Evolutionary conservation across 208 protist species (phyloP).

Genomic region (Crithidia thermophila): DNA sequence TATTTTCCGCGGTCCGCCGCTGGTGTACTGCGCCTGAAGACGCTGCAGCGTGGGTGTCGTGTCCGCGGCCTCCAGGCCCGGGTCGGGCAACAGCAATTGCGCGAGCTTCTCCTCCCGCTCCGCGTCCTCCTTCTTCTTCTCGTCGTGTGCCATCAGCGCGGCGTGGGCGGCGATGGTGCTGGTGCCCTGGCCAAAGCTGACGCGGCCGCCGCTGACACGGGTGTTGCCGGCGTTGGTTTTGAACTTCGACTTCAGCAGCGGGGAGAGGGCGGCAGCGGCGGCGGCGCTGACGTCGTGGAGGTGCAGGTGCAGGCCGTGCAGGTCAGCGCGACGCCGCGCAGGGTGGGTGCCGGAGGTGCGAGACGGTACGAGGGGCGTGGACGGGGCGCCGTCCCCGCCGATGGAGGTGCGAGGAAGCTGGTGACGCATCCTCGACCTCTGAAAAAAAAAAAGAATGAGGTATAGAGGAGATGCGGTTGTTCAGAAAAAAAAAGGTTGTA

Average conservation of each 20-base stretch:
- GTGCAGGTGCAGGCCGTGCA: slow-evolving; percentile 7
- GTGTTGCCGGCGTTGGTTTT: slow-evolving; percentile 11
- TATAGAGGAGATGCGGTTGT: neutral
- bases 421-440: neutral
- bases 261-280: slow-evolving; percentile 16
- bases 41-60: slow-evolving; percentile 11
- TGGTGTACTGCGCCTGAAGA: slow-evolving; percentile 23
- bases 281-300: slow-evolving; percentile 14
- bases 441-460: neutral
- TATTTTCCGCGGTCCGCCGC: slow-evolving; percentile 4
- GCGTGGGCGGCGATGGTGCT: neutral
- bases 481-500: neutral
- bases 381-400: slow-evolving; percentile 5
- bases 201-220: neutral
- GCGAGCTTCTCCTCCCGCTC: slow-evolving; percentile 14
- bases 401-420: slow-evolving; percentile 11
- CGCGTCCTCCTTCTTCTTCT: slow-evolving; percentile 21
- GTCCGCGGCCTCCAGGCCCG: slow-evolving; percentile 12
- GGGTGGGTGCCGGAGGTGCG: slow-evolving; percentile 4
- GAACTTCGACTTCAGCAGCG: slow-evolving; percentile 24
- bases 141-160: slow-evolving; percentile 7
- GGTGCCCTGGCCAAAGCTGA: slow-evolving; percentile 4
- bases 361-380: slow-evolving; percentile 2
- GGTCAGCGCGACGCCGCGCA: slow-evolving; percentile 1
- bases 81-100: slow-evolving; percentile 13